These are phyloP conservation scores for Aspergillus asperescens DNA, from an alignment of 495 filamentous ascomycete genomes.

Conservation along the genomic window DNA sequence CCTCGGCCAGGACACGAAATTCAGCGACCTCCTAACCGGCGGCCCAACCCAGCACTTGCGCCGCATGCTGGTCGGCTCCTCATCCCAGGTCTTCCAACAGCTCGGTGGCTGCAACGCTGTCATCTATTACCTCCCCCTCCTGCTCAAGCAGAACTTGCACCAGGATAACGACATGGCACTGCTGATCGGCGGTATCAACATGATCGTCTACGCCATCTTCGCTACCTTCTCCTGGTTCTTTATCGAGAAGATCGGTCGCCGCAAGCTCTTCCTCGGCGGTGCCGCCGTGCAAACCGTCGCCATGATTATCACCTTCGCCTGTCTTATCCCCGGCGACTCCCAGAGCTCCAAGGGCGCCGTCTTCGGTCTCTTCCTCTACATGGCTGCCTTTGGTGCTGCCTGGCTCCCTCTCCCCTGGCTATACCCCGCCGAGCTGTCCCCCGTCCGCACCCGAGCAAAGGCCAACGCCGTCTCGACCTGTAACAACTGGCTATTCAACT, in stretches of 20 bases:
- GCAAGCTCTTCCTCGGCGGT: constrained; percentile 71
- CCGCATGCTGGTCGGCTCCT: constrained; percentile 48
- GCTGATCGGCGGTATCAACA: constrained; percentile 75
- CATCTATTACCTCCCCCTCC: constrained; percentile 80
- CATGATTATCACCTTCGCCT: constrained; percentile 73
- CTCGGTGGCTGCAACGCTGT: constrained; percentile 73
- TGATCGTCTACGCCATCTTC: constrained; percentile 77
- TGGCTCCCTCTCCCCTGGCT: constrained; percentile 58
- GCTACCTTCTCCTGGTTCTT: constrained; percentile 79
- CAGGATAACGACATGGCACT: constrained; percentile 59
- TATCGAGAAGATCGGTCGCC: constrained; percentile 70
- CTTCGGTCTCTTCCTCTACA: constrained; percentile 75
- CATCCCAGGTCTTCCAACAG: constrained; percentile 78
- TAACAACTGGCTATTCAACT: constrained; percentile 80
- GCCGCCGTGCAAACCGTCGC: constrained; percentile 61
- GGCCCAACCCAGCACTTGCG: constrained; percentile 44
- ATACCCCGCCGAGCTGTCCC: constrained; percentile 67
- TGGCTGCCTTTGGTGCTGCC: constrained; percentile 69
- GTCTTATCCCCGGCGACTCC: constrained; percentile 55
- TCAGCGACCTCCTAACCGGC: constrained; percentile 38
- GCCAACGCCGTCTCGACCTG: constrained; percentile 73
- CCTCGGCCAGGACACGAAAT: constrained; percentile 31
- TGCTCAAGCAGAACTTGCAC: constrained; percentile 64
- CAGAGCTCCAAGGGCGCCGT: constrained; percentile 61
- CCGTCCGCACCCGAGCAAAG: constrained; percentile 67